phyloP scores from a whole-genome alignment of 2,329 filamentous ascomycete species.

The Epichloe amarillans region DNA sequence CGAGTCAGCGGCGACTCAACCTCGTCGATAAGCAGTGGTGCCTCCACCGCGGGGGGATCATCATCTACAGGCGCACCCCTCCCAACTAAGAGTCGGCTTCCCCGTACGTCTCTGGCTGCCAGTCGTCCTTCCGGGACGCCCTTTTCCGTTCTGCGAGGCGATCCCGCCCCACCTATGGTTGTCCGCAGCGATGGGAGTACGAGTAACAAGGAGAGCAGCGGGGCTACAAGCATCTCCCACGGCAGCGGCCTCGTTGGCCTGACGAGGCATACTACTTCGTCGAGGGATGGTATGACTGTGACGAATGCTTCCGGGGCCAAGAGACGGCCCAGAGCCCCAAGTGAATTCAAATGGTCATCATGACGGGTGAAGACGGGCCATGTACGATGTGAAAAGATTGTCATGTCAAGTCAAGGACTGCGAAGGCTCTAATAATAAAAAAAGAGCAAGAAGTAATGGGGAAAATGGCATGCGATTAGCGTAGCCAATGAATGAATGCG shows the following conservation, averaged over 20 bases:
- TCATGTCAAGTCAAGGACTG: neutral
- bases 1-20: constrained; percentile 28
- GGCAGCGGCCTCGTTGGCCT: neutral
- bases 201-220: constrained; percentile 26
- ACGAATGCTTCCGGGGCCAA: constrained; percentile 9
- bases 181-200: constrained; percentile 25
- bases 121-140: constrained; percentile 12
- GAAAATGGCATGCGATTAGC: neutral
- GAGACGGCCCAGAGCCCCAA: constrained; percentile 15
- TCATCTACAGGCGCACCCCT: neutral
- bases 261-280: neutral
- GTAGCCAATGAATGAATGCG: no score
- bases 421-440: neutral
- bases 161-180: constrained; percentile 16
- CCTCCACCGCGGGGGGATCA: constrained; percentile 2
- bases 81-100: constrained; percentile 24
- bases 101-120: constrained; percentile 23
- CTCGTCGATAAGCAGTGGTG: constrained; percentile 11
- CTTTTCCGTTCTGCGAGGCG: constrained; percentile 6
- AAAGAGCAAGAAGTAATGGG: neutral
- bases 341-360: constrained; percentile 14
- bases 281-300: constrained; percentile 3
- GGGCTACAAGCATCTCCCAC: neutral
- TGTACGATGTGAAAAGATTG: neutral
- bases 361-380: constrained; percentile 5